Evolutionary conservation across 768 basidiomycete genomes (phyloP).

Genomic region (Chalciporus sphaerocephalus): DNA sequence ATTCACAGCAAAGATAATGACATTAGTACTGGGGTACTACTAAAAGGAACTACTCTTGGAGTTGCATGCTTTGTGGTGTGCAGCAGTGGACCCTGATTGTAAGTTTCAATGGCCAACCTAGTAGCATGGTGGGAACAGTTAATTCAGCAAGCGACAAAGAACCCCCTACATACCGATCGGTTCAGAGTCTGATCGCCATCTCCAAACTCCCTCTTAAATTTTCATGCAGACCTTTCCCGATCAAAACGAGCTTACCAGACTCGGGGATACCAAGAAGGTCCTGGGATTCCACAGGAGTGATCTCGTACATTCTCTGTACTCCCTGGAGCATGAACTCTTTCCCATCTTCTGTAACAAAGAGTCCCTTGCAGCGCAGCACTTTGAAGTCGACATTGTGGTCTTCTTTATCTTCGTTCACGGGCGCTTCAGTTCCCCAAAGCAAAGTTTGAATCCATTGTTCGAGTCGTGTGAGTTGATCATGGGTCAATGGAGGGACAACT

Average conservation of each 20-base stretch:
- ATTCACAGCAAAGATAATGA: neutral
- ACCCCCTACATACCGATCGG: neutral
- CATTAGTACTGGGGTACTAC: too few relatives aligned
- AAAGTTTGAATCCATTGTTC: conserved; percentile 79
- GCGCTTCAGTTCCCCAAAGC: conserved; percentile 70
- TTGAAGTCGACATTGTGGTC: conserved; percentile 35
- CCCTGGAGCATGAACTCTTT: conserved; percentile 80
- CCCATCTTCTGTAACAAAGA: conserved; percentile 54
- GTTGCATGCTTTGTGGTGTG: too few relatives aligned
- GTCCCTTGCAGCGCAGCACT: conserved; percentile 85
- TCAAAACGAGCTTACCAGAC: conserved; percentile 79
- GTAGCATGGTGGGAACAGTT: too few relatives aligned
- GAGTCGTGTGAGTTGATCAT: conserved; percentile 45
- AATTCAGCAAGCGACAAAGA: neutral
- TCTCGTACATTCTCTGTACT: conserved; percentile 86
- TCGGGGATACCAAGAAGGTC: conserved; percentile 48
- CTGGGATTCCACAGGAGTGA: conserved; percentile 42
- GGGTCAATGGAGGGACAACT: conserved; percentile 54
- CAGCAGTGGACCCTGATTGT: too few relatives aligned
- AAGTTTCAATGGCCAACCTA: too few relatives aligned
- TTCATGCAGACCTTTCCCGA: conserved; percentile 73
- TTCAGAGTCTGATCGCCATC: conserved; percentile 12
- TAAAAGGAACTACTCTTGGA: neutral
- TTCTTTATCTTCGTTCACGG: conserved; percentile 34
- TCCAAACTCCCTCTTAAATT: conserved; percentile 52